These are phyloP conservation scores for Cutaneotrichosporon spelunceum DNA, from an alignment of 1,284 basidiomycete species.

Conservation along the genomic window DNA sequence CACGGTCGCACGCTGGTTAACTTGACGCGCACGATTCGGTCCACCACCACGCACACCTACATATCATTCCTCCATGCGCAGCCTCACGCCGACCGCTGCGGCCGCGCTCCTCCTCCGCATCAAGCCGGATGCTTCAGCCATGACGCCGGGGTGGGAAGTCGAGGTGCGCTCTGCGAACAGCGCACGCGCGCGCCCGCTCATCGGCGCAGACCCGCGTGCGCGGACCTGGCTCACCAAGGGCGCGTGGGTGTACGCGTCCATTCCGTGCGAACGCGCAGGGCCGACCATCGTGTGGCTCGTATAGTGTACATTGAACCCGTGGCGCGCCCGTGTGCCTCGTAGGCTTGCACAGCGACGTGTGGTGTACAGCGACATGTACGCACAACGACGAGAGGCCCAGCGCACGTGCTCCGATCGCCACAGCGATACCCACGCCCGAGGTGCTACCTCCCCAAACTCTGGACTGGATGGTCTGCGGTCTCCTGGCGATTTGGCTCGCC, in stretches of 20 bases:
- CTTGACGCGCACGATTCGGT: not conserved
- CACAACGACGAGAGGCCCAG: no score
- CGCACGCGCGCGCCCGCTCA: not conserved
- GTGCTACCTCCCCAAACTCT: no score
- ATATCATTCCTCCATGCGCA: no score
- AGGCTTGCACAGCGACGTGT: no score
- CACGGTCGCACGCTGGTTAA: no score
- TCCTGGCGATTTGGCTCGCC: no score
- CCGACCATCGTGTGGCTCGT: not conserved
- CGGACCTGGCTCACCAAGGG: slow-evolving; percentile 4
- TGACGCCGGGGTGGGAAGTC: slow-evolving; percentile 1
- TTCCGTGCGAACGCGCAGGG: not conserved
- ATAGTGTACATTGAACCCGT: not conserved
- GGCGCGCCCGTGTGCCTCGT: no score
- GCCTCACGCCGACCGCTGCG: not conserved
- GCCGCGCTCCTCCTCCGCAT: not conserved
- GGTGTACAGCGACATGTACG: no score
- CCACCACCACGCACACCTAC: no score
- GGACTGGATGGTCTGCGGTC: no score
- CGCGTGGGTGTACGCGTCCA: not conserved
- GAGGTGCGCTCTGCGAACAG: not conserved
- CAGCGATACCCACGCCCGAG: no score
- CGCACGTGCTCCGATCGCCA: no score
- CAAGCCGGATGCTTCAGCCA: not conserved
- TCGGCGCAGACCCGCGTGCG: not conserved